phyloP scores from a whole-genome alignment of 1,139 yeast genomes.

The Blastobotrys petasosporus region DNA sequence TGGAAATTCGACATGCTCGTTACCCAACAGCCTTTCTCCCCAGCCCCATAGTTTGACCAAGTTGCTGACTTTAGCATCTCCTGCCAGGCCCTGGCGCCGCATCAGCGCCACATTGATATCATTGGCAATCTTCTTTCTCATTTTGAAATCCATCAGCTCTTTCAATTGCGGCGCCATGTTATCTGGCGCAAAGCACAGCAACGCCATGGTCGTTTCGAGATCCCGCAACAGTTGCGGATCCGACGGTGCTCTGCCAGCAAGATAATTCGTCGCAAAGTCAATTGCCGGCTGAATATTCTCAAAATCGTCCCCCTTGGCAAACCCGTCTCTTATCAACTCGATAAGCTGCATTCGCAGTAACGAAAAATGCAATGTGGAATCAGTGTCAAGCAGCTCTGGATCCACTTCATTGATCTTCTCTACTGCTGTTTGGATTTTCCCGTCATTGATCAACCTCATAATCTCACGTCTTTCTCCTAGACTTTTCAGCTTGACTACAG shows the following conservation, averaged over 20 bases:
- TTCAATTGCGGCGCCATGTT: constrained; percentile 29
- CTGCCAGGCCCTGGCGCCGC: constrained; percentile 30
- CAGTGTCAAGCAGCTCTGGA: constrained; percentile 35
- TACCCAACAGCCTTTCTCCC: constrained; percentile 29
- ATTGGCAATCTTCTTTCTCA: constrained; percentile 35
- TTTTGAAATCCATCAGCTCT: constrained; percentile 32
- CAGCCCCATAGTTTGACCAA: constrained; percentile 34
- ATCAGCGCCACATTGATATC: constrained; percentile 35
- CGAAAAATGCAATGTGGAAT: constrained; percentile 34
- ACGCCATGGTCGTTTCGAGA: constrained; percentile 38
- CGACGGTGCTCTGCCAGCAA: constrained; percentile 35
- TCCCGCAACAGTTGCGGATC: constrained; percentile 31
- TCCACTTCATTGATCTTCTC: constrained; percentile 36
- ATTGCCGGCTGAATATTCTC: constrained; percentile 32
- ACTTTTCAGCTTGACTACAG: constrained; percentile 23
- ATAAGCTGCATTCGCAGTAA: constrained; percentile 36
- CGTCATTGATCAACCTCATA: constrained; percentile 31
- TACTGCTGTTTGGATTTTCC: constrained; percentile 35
- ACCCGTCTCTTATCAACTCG: constrained; percentile 34
- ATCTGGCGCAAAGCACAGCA: constrained; percentile 36
- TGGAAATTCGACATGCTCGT: constrained; percentile 26
- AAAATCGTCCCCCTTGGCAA: constrained; percentile 19
- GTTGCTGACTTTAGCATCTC: constrained; percentile 32
- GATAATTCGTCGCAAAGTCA: constrained; percentile 35
- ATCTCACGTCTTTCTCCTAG: constrained; percentile 33